A percentile compares a stretch with the other conserved stretches of the same genome.
These are phyloP conservation scores for Aleurites moluccanus DNA, from an alignment of 441 rosid genomes.

Conservation along the genomic window DNA sequence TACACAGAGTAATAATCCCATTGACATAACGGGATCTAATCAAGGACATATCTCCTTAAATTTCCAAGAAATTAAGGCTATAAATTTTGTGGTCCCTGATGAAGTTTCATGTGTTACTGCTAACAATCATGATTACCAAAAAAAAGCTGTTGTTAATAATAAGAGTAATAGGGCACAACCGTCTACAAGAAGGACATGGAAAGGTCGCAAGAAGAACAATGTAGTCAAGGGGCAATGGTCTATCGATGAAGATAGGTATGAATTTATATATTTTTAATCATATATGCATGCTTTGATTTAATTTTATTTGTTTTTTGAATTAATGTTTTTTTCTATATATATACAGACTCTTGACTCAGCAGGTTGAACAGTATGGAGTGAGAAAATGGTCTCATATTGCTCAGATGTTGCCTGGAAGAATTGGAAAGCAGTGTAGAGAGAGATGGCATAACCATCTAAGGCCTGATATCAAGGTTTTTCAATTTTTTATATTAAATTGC, in stretches of 20 bases:
- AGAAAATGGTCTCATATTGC: slow-evolving; percentile 94
- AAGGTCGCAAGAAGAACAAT: slow-evolving; percentile 52
- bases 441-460: slow-evolving; percentile 96
- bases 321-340: neutral
- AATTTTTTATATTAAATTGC: neutral
- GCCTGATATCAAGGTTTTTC: slow-evolving; percentile 76
- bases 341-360: slow-evolving; percentile 53
- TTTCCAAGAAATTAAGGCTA: slow-evolving; percentile 38
- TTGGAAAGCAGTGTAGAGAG: slow-evolving; percentile 95
- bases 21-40: slow-evolving; percentile 31
- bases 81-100: slow-evolving; percentile 48
- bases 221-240: slow-evolving; percentile 90
- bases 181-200: slow-evolving; percentile 43
- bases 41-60: slow-evolving; percentile 34
- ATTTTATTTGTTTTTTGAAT: neutral
- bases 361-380: slow-evolving; percentile 67
- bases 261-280: neutral
- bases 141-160: slow-evolving; percentile 33
- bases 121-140: slow-evolving; percentile 31
- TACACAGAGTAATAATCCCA: slow-evolving; percentile 24
- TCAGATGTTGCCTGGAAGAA: slow-evolving; percentile 77
- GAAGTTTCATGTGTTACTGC: slow-evolving; percentile 59
- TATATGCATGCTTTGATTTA: neutral
- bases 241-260: slow-evolving; percentile 74
- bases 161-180: slow-evolving; percentile 28